Evolutionary conservation across 1,139 yeast genomes (phyloP).

Genomic region (Magnusiomyces ingens): DNA sequence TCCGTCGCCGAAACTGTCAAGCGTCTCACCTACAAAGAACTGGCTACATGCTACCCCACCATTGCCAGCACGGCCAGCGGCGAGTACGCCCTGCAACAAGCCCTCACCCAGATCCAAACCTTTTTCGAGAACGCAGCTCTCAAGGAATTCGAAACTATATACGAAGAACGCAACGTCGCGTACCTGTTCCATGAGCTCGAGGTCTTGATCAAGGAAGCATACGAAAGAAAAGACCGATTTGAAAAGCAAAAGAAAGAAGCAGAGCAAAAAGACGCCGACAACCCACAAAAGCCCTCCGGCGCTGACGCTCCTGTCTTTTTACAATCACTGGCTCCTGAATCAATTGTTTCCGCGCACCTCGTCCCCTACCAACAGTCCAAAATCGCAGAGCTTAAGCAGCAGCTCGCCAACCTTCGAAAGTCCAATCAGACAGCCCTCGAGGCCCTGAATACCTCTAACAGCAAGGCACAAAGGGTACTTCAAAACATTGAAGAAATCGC

Average conservation of each 20-base stretch:
- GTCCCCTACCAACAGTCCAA: constrained; percentile 20
- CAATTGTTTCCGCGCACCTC: constrained; percentile 28
- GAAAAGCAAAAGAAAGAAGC: neutral
- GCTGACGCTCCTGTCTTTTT: constrained; percentile 24
- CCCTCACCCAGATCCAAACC: constrained; percentile 53
- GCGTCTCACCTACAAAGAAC: constrained; percentile 52
- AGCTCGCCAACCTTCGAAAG: constrained; percentile 15
- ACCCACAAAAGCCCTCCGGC: constrained; percentile 14
- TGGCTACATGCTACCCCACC: constrained; percentile 61
- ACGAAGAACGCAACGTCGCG: constrained; percentile 54
- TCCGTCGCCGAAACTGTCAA: constrained; percentile 65
- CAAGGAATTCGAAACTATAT: constrained; percentile 59
- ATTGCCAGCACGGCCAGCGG: constrained; percentile 49
- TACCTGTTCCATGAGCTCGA: constrained; percentile 59
- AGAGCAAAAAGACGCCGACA: neutral
- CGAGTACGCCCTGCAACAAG: constrained; percentile 44
- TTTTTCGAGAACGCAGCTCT: constrained; percentile 56
- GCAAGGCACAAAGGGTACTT: too few species aligned
- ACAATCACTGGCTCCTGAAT: constrained; percentile 29
- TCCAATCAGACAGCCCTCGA: too few species aligned
- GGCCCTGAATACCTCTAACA: too few species aligned
- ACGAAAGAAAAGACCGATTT: constrained; percentile 26
- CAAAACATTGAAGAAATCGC: too few species aligned
- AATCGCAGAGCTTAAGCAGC: constrained; percentile 21
- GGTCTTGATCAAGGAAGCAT: constrained; percentile 52